Evolutionary conservation across 345 rosid species (phyloP).

Genomic region (Ceriops tagal): DNA sequence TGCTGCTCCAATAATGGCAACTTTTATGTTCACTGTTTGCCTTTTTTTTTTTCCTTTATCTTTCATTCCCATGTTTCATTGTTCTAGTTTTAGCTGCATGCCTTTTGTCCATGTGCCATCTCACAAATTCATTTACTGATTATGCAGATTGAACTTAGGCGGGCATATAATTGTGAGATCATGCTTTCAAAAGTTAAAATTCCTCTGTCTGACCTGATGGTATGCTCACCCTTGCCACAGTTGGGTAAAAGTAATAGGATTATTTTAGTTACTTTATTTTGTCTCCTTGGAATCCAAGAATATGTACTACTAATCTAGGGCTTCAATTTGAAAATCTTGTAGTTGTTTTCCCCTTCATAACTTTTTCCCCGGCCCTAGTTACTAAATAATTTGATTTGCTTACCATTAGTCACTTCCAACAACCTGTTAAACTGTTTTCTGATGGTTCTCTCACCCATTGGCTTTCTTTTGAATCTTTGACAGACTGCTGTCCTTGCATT

Average conservation of each 20-base stretch:
- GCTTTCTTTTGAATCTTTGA: constrained; percentile 22
- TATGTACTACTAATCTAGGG: not conserved
- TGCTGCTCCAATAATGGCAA: not conserved
- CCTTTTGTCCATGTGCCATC: constrained; percentile 10
- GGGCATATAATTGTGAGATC: constrained; percentile 84
- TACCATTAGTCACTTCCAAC: not conserved
- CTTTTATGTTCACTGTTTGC: not conserved
- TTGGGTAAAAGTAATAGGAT: constrained; percentile 1
- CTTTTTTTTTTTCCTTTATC: not conserved
- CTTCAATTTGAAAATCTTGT: not conserved
- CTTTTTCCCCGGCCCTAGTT: not conserved
- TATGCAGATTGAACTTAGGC: constrained; percentile 75
- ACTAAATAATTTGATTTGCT: constrained; percentile 5
- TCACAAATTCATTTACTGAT: constrained; percentile 29
- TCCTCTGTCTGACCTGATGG: constrained; percentile 72
- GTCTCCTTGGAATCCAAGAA: not conserved
- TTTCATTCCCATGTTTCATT: not conserved
- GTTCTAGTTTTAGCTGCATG: not conserved
- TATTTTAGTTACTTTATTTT: not conserved
- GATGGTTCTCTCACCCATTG: constrained; percentile 16
- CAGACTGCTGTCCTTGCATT: constrained; percentile 73
- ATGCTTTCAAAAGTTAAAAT: constrained; percentile 84
- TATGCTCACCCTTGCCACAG: constrained; percentile 29
- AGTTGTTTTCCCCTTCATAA: not conserved
- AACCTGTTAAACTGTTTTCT: constrained; percentile 4